These are phyloP conservation scores for Exophiala phaeomuriformis DNA, from an alignment of 2,329 filamentous ascomycete genomes.

Conservation along the genomic window DNA sequence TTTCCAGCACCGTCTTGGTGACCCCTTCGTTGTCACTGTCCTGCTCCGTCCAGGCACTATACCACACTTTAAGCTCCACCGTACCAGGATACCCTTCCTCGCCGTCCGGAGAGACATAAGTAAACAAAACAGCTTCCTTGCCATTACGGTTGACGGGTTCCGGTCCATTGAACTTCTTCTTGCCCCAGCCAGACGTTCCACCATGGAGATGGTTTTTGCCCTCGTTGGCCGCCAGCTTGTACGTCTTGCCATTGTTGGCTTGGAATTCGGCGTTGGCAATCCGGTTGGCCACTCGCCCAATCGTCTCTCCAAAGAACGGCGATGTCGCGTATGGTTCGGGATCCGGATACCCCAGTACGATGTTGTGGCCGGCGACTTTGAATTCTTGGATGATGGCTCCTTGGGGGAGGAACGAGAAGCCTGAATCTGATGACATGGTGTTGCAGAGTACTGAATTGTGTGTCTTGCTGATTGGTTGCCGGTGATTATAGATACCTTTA, in stretches of 20 bases:
- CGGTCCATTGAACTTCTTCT: constrained; percentile 68
- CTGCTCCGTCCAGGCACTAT: constrained; percentile 64
- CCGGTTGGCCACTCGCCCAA: constrained; percentile 77
- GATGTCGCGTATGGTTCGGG: constrained; percentile 69
- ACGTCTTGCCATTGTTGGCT: constrained; percentile 69
- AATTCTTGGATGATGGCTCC: constrained; percentile 58
- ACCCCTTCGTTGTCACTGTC: constrained; percentile 40
- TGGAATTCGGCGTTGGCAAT: constrained; percentile 64
- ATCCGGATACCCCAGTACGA: constrained; percentile 77
- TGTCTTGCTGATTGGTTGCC: no score
- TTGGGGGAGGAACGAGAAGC: constrained; percentile 41
- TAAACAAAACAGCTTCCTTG: constrained; percentile 61
- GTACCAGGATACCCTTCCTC: constrained; percentile 88
- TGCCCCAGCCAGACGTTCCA: constrained; percentile 70
- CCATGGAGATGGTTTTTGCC: constrained; percentile 71
- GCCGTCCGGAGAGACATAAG: constrained; percentile 56
- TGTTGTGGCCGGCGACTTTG: constrained; percentile 68
- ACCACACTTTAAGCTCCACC: constrained; percentile 68
- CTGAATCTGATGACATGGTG: constrained; percentile 31
- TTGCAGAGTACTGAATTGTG: not conserved
- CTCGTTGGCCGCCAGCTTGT: constrained; percentile 68
- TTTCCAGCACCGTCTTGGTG: constrained; percentile 63
- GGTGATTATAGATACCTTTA: no score
- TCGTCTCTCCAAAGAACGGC: constrained; percentile 86
- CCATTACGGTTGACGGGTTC: constrained; percentile 49